Conservation (phyloP, 352 stramenopile species). For the Phytopythium vexans region DNA sequence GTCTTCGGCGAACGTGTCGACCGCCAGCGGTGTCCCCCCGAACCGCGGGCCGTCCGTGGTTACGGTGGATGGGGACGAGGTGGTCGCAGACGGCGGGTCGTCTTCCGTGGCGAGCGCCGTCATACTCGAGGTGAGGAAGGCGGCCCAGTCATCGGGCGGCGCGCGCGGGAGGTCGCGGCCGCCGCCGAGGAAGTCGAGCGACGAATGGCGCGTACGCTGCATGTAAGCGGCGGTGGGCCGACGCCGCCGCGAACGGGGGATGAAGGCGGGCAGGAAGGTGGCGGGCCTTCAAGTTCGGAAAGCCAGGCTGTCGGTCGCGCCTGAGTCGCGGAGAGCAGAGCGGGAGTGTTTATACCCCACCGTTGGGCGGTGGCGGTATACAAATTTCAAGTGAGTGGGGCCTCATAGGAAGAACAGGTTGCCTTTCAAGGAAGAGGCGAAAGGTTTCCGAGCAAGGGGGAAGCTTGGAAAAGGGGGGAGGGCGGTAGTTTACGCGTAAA, state of each 20-base stretch:
- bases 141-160: constrained; percentile 51
- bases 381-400: not conserved
- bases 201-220: constrained; percentile 61
- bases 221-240: constrained; percentile 12
- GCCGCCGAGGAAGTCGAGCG: constrained; percentile 44
- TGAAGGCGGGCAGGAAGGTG: not conserved
- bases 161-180: not conserved
- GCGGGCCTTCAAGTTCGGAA: constrained; percentile 30
- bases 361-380: not conserved
- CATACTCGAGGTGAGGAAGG: constrained; percentile 68
- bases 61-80: constrained; percentile 11
- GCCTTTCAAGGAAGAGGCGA: not conserved
- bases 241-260: not conserved
- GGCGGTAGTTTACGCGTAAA: too few relatives aligned
- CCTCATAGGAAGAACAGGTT: not conserved
- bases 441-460: not conserved
- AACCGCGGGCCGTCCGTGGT: constrained; percentile 10
- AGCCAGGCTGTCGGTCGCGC: constrained; percentile 3
- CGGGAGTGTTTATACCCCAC: constrained; percentile 6
- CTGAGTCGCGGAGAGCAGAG: not conserved
- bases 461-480: too few relatives aligned
- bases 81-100: constrained; percentile 9
- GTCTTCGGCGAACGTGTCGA: not conserved
- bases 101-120: constrained; percentile 44
- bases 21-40: not conserved